Base-by-base conservation (phyloP, 2,329 filamentous ascomycete genomes). In the Ophiosphaerella korrae region DNA sequence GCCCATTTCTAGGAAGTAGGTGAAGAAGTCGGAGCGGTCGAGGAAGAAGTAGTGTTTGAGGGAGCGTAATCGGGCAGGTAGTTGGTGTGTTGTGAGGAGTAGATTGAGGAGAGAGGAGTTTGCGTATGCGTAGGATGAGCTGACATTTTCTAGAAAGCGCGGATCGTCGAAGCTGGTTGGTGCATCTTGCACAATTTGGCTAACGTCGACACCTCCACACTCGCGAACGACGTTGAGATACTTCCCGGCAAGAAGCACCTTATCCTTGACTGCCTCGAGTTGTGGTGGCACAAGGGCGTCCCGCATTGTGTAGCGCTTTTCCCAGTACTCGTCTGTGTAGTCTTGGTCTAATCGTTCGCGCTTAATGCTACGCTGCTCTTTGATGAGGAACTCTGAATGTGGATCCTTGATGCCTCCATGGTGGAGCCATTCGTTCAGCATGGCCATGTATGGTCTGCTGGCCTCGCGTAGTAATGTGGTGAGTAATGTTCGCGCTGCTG, bases 1-100 rank as follows among this genome's bases (percentile, higher is more conserved):
- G 47, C 91, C 87, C 16, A 99, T 85, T 70, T 99, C 94, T 52
- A 99, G 86, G 73, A 99, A 99, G 75, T 97, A 96, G 2, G 92
- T 92, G 74, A 99, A 97, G 78, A 96, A 99, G 73, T 99, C 94
- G 31, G 94, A 97, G 7, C 92, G 89, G 64, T 97, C 93, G 55
- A 99, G 86, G 80, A 99, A 99, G 79, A 97, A 99, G 78, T 99
- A 99, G 75, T 99, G 94, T 73, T 99, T 99, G 34, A 99, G 80
- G 12, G 93, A 97, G 39, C 88, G 86, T 49, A 99, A 82, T 33
- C 94, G 85, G 24, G 90, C 88, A 0, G 93, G 92, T 5, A 99
- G 83, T 11, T 90, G 90, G 70, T 99, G 94, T 6, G 94, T 94
- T 0, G 93, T 97, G 35, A 99, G 82, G 2, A 99, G 85, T 0